Conservation (phyloP, 805 yeast genomes). For the Saccharomycopsis amapae region DNA sequence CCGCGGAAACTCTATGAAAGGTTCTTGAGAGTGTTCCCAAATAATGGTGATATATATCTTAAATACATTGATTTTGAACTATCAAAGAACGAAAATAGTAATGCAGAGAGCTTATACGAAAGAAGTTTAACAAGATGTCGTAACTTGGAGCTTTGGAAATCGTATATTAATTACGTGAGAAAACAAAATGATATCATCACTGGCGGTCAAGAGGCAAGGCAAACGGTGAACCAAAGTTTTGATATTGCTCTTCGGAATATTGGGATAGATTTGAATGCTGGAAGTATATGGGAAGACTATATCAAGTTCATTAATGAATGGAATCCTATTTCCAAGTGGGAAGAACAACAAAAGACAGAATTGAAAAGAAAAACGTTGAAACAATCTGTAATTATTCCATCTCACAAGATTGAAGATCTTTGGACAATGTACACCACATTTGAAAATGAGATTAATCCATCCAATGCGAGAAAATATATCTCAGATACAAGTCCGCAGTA, state of each 20-base stretch:
- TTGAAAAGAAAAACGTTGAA: slow-evolving; percentile 66
- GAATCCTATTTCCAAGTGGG: slow-evolving; percentile 78
- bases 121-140: slow-evolving; percentile 55
- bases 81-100: slow-evolving; percentile 51
- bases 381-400: slow-evolving; percentile 67
- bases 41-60: slow-evolving; percentile 68
- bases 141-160: slow-evolving; percentile 64
- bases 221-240: slow-evolving; percentile 69
- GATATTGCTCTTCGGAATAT: slow-evolving; percentile 74
- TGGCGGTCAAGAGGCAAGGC: slow-evolving; percentile 76
- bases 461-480: slow-evolving; percentile 78
- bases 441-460: slow-evolving; percentile 68
- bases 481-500: slow-evolving; percentile 77
- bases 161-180: slow-evolving; percentile 72
- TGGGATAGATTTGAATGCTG: slow-evolving; percentile 69
- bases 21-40: slow-evolving; percentile 59
- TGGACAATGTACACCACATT: slow-evolving; percentile 81
- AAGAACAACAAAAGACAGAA: slow-evolving; percentile 74
- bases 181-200: slow-evolving; percentile 58
- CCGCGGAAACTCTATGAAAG: slow-evolving; percentile 52
- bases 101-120: slow-evolving; percentile 60
- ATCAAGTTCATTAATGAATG: slow-evolving; percentile 69
- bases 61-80: slow-evolving; percentile 60
- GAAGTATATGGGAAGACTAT: slow-evolving; percentile 74
- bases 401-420: slow-evolving; percentile 60